These are phyloP conservation scores for Fusarium sp. DNA, from an alignment of 2,329 filamentous ascomycete species.

Conservation along the genomic window DNA sequence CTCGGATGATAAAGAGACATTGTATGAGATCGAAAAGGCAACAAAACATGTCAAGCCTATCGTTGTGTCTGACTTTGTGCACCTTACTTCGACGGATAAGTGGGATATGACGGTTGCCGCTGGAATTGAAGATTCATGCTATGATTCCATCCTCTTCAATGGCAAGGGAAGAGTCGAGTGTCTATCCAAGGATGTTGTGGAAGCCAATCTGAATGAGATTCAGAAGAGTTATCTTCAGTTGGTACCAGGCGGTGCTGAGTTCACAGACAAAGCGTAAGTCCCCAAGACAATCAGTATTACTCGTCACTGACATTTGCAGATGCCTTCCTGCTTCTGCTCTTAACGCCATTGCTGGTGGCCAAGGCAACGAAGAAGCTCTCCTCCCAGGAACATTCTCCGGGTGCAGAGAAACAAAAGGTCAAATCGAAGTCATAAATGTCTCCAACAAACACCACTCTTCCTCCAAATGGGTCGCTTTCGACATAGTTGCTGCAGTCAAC, in stretches of 20 bases:
- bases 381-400: conserved; percentile 58
- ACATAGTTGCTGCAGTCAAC: conserved; percentile 65
- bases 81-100: conserved; percentile 62
- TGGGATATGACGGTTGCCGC: conserved; percentile 58
- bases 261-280: conserved; percentile 58
- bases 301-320: conserved; percentile 20
- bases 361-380: conserved; percentile 52
- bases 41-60: conserved; percentile 61
- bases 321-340: conserved; percentile 52
- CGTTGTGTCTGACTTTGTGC: conserved; percentile 67
- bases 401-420: conserved; percentile 61
- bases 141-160: conserved; percentile 71
- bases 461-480: conserved; percentile 62
- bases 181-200: conserved; percentile 57
- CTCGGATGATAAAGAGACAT: conserved; percentile 46
- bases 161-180: conserved; percentile 69
- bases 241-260: conserved; percentile 43
- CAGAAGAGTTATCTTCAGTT: conserved; percentile 49
- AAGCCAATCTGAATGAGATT: conserved; percentile 49
- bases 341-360: conserved; percentile 50
- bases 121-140: conserved; percentile 65
- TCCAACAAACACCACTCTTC: conserved; percentile 46
- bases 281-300: fast-evolving
- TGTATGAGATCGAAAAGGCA: conserved; percentile 61
- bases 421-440: conserved; percentile 57